Base-by-base conservation (phyloP, 2,329 filamentous ascomycete genomes). In the Colletotrichum sp. region DNA sequence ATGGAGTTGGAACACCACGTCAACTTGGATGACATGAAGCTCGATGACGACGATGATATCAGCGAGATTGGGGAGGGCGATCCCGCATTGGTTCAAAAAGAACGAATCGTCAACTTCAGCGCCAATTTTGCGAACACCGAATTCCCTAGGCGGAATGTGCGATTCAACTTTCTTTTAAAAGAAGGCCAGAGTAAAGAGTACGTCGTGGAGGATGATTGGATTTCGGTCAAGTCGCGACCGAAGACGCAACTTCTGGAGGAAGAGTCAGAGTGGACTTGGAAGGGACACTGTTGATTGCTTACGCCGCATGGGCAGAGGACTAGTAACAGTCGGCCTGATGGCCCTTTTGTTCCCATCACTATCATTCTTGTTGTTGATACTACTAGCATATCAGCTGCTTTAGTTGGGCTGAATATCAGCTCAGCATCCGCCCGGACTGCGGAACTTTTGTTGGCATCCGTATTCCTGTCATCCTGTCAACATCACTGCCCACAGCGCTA, bases 1-100 rank as follows among this genome's bases (percentile, higher is more conserved):
- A 83, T 87, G 0, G 81, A 84, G 66, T 64, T 85, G 4, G 85
- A 88, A 55, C 76, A 77, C 21, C 26, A 30, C 1, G 59, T 77
- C 10, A 32, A 39, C 8, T 24, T 77, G 32, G n/a, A 52, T 13
- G 44, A 52, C 1, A 13, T 52, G 12, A 52, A 32, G n/a, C 6
- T 62, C 32, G 5, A 15, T 10, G 6, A 59, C 8, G 24, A 59
- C 3, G 21, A 28, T 9, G 55, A 59, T 59, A 6, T 28, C 1
- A 59, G 55, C 3, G 26, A 28, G 4, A 59, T 28, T 6, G 13
- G 21, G n/a, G 55, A 24, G 5, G 24, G 55, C 8, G 24, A 59
- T 24, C n/a, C 44, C 44, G 44, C 6, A 21, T 8, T 52, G 4
- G 44, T 52, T 52, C 44, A 52, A 2, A 24, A 52, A 52, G 44